Base-by-base conservation (phyloP, 2,329 filamentous ascomycete genomes). In the Aspergillus uvarum region DNA sequence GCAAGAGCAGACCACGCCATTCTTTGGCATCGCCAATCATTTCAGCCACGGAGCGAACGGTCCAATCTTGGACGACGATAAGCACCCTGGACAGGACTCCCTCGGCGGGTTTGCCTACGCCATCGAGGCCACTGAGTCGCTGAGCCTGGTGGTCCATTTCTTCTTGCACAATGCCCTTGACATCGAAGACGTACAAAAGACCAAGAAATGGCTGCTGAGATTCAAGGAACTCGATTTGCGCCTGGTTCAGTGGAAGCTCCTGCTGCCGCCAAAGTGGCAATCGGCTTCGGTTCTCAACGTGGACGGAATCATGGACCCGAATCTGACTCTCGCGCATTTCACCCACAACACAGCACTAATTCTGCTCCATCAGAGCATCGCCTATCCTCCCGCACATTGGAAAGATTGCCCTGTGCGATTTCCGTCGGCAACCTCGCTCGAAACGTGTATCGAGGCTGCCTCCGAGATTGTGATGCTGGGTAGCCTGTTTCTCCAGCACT, bases 261-360 rank as follows among this genome's bases (percentile, higher is more conserved):
- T 68, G 47, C 63, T 74, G 2, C 70, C 72, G 1, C 51, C 59
- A 5, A 65, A 73, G 54, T 74, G 71, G 70, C 65, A 67, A 48
- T 68, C 73, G 16, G 72, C 73, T 7, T 74, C 61, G 11, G 72
- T 74, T 0, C 64, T 78, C 2, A 79, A 80, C 49, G 48, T 24
- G 4, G 62, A 68, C 26, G 64, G 67, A 2, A 60, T 67, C 29
- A 81, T 81, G 72, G 81, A 83, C 50, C 81, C 81, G 0, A 83
- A 82, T 51, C 68, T 83, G 16, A 82, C 81, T 0, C 65, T 82
- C 0, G 81, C 81, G 0, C 80, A 83, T 44, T 73, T 81, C 4
- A 82, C 79, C 0, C 81, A 83, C 51, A 82, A 82, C 58, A 79
- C 80, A 0, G 80, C 80, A 0, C 80, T 81, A 61, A 81, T 83